A percentile compares a stretch with the other conserved stretches of the same genome.
Conservation (phyloP, 495 filamentous ascomycete genomes). For the Podospora appendiculata region DNA sequence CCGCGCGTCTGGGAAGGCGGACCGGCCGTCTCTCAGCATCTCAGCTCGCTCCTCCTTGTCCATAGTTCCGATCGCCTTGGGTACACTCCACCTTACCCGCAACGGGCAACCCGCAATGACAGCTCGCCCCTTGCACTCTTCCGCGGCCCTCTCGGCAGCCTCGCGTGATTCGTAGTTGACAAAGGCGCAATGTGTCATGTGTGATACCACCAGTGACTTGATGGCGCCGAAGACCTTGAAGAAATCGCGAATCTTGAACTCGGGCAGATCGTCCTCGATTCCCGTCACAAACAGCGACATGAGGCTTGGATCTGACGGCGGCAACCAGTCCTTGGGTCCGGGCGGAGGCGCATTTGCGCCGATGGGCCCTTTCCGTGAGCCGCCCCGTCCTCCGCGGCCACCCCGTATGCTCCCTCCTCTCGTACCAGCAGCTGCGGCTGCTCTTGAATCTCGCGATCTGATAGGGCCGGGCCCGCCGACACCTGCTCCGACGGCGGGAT, state of each 20-base stretch:
- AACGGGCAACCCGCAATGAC: conserved; percentile 80
- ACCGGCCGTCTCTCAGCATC: conserved; percentile 65
- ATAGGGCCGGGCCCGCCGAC: conserved; percentile 55
- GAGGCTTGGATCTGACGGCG: conserved; percentile 74
- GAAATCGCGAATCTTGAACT: conserved; percentile 82
- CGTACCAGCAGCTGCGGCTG: conserved; percentile 42
- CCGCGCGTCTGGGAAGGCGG: conserved; percentile 37
- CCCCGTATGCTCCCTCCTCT: conserved; percentile 5
- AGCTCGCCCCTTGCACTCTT: conserved; percentile 78
- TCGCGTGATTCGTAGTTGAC: conserved; percentile 83
- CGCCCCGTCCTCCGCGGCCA: conserved; percentile 18
- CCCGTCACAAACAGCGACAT: conserved; percentile 91
- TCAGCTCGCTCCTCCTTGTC: conserved; percentile 70
- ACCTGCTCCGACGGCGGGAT: conserved; percentile 36
- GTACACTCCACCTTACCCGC: conserved; percentile 83
- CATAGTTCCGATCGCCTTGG: conserved; percentile 83
- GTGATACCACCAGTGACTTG: conserved; percentile 85
- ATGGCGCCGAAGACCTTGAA: conserved; percentile 83
- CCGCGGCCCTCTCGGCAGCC: conserved; percentile 75
- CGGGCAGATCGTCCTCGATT: conserved; percentile 91
- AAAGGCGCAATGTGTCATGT: conserved; percentile 94
- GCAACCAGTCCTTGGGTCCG: conserved; percentile 70
- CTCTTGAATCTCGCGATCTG: conserved; percentile 55
- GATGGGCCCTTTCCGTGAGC: conserved; percentile 44
- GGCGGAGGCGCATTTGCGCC: conserved; percentile 69